These are phyloP conservation scores for Mycena metata DNA, from an alignment of 768 basidiomycete genomes.

Conservation along the genomic window DNA sequence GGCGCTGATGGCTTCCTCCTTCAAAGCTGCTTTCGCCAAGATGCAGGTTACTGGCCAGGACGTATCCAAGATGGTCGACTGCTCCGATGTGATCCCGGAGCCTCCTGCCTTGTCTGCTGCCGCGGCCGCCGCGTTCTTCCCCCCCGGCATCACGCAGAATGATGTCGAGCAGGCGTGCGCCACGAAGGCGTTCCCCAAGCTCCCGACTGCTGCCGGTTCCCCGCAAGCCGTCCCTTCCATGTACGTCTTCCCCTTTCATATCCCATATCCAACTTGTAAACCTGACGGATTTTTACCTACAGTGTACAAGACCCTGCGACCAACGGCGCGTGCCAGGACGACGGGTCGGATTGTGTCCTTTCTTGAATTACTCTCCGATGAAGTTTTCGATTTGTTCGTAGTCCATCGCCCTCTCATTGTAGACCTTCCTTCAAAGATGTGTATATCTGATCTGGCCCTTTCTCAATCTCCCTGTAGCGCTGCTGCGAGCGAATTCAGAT, in stretches of 20 bases:
- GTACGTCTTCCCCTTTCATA: background rate
- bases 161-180: slow-evolving; percentile 5
- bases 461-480: too few species aligned
- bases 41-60: slow-evolving; percentile 50
- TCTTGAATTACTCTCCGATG: too few species aligned
- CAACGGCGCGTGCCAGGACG: slow-evolving; percentile 1
- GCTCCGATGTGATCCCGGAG: slow-evolving; percentile 51
- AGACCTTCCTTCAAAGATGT: too few species aligned
- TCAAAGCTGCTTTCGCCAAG: slow-evolving; percentile 51
- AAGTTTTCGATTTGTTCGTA: too few species aligned
- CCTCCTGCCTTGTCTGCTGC: slow-evolving; percentile 35
- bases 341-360: too few species aligned
- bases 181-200: background rate
- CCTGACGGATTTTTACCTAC: background rate
- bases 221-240: background rate
- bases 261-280: background rate
- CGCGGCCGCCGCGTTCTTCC: slow-evolving; percentile 36
- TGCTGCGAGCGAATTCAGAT: too few species aligned
- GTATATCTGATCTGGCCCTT: too few species aligned
- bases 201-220: background rate
- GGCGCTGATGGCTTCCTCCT: slow-evolving; percentile 40
- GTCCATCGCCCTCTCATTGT: too few species aligned
- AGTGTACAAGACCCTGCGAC: slow-evolving; percentile 7
- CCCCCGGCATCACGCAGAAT: background rate
- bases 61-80: slow-evolving; percentile 48